Evolutionary conservation across 139 green algal species (phyloP).

Genomic region (Haematococcus sp.): DNA sequence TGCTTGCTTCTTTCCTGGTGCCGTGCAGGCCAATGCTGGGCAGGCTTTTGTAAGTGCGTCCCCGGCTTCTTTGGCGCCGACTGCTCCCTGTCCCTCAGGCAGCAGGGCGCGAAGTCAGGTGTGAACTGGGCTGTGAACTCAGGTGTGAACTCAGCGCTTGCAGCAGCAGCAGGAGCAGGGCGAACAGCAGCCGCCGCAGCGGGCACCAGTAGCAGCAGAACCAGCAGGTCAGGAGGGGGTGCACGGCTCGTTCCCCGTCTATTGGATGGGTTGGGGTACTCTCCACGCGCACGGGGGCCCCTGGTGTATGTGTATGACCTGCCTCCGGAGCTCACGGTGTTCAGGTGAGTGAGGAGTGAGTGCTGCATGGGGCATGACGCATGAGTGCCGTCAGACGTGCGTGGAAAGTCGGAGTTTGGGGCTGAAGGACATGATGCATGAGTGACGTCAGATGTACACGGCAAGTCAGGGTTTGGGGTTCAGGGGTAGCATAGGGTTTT

Average conservation of each 20-base stretch:
- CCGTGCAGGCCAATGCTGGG: constrained; percentile 21
- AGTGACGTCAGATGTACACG: too few relatives aligned
- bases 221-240: not conserved
- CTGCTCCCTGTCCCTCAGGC: constrained; percentile 35
- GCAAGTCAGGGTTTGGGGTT: too few relatives aligned
- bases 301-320: constrained; percentile 44
- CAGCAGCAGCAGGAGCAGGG: too few relatives aligned
- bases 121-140: too few relatives aligned
- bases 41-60: constrained; percentile 25
- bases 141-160: too few relatives aligned
- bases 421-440: too few relatives aligned
- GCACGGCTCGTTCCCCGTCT: constrained; percentile 7
- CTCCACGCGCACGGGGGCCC: not conserved
- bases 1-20: not conserved
- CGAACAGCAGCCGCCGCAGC: constrained; percentile 8
- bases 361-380: constrained; percentile 15
- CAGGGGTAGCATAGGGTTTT: too few relatives aligned
- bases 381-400: too few relatives aligned
- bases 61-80: constrained; percentile 37
- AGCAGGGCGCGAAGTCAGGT: too few relatives aligned
- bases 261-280: constrained; percentile 31
- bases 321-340: constrained; percentile 6
- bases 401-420: too few relatives aligned
- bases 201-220: too few relatives aligned
- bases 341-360: too few relatives aligned